Evolutionary conservation across 78 protist species (phyloP), one percentile per base, ranked within the genome.

Genomic region (Planoprotostelium fungivorum): DNA sequence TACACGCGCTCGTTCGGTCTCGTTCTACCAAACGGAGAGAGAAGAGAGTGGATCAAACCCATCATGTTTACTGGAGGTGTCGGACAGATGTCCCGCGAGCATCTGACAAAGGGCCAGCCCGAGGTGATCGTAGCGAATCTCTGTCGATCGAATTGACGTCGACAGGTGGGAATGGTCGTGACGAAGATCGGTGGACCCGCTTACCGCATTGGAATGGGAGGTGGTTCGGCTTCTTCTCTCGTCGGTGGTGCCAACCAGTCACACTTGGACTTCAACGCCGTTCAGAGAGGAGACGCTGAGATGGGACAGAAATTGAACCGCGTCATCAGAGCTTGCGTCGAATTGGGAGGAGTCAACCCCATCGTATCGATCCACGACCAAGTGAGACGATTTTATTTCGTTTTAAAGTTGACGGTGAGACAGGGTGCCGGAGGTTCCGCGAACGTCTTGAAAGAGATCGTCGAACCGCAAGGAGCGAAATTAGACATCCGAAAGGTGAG

Each of bases 121-220:
- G 92, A 91, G 37, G 83, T 51, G 73, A 51, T 51, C 16, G 5
- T 51, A 25, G 5, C 73, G 5, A 16, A 5, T 16, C 31, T 16
- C 31, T 51, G 5, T 5, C 16, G 16, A 16, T 25, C 16, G 73
- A 51, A 5, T 51, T 5, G 16, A 51, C 5, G 16, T 25, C 31
- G 16, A 25, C 73, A 51, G 73, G 73, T 36, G 10, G 98, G 98
- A 91, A 90, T 91, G 95, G 38, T 35, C 34, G 90, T 98, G 34
- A 96, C 97, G 51, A 96, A 95, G 91, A 87, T 97, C 38, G 99
- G 99, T n/a, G 99, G 99, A 28, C 99, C 99, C 1, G 97, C 97
- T 28, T 95, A 92, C 88, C 97, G 97, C 36, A 97, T 96, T 36
- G 98, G 98, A 36, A 87, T 97, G 91, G 99, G 99, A 36, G 99